Base-by-base conservation (phyloP, 2,329 filamentous ascomycete genomes). In the Neofusicoccum sp. region DNA sequence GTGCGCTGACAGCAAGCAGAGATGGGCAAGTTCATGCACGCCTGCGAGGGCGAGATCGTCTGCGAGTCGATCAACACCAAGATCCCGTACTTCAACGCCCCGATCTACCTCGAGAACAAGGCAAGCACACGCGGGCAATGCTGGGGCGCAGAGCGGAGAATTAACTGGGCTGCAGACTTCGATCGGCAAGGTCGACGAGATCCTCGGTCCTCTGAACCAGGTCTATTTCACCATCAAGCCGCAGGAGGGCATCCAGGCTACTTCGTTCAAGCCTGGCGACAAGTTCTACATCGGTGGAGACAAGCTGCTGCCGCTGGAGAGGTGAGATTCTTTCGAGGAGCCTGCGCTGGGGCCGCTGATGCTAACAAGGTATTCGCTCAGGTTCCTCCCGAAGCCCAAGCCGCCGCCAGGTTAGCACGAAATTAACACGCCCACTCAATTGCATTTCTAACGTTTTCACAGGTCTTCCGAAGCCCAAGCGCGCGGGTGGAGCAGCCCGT, bases 21-120 rank as follows among this genome's bases (percentile, higher is more conserved):
- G 82, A 92, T 99, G 90, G 95, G 95, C 78, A 87, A 87, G 68
- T 96, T 98, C 80, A 81, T 97, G 77, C 95, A 99, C 82, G 89
- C 93, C 64, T 94, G 91, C 81, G 95, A 99, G 81, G 94, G 94
- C 77, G 95, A 99, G 80, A 95, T 99, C 85, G 90, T 99, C 71
- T 97, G 94, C 90, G 89, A 93, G 80, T 96, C 91, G 70, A 89
- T 90, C 80, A 98, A 97, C 84, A 83, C 90, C 72, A 98, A 98
- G 82, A 90, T 99, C 68, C 95, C 95, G 66, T 96, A 96, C 83
- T 99, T 99, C 89, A 98, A 97, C 84, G 95, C 95, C 66, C 93
- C 93, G 70, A 96, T 99, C 79, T 99, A 95, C 83, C 89, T 98
- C 73, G 94, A 98, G 85, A 99, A 98, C 85, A 99, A 98, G 85